Conservation (phyloP, 164 flowering plant species). For the Liriodendron chinense region DNA sequence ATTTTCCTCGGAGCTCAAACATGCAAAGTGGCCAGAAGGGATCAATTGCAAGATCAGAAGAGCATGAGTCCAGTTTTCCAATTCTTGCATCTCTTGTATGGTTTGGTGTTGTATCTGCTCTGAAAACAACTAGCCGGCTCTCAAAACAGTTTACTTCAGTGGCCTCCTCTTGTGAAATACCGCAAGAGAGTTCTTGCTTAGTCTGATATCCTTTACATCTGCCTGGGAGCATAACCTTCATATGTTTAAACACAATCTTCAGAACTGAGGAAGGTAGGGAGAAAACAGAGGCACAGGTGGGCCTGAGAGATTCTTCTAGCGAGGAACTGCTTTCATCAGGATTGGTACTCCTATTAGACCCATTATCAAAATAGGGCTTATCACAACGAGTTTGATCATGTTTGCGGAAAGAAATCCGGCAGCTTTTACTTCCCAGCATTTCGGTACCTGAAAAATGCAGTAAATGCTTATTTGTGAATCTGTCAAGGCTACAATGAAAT, state of each 20-base stretch:
- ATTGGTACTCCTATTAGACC: constrained; percentile 17
- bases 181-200: constrained; percentile 4
- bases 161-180: constrained; percentile 18
- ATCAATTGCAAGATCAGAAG: constrained; percentile 42
- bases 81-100: constrained; percentile 10
- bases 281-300: constrained; percentile 5
- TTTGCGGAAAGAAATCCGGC: constrained; percentile 15
- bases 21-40: constrained; percentile 90
- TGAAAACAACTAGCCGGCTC: constrained; percentile 6
- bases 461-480: not conserved
- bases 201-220: constrained; percentile 6
- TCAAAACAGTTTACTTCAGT: constrained; percentile 11
- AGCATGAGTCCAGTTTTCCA: constrained; percentile 39
- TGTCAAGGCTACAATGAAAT: constrained; percentile 1
- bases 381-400: constrained; percentile 15
- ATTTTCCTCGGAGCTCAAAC: constrained; percentile 93
- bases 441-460: constrained; percentile 28
- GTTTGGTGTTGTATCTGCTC: constrained; percentile 13
- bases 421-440: constrained; percentile 12
- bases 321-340: constrained; percentile 21
- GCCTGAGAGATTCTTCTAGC: constrained; percentile 15
- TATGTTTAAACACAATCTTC: constrained; percentile 40
- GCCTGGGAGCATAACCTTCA: constrained; percentile 22
- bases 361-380: constrained; percentile 16
- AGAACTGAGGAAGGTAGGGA: constrained; percentile 27